Evolutionary conservation across 495 filamentous ascomycete genomes (phyloP).

Genomic region (Penicillium canescens): DNA sequence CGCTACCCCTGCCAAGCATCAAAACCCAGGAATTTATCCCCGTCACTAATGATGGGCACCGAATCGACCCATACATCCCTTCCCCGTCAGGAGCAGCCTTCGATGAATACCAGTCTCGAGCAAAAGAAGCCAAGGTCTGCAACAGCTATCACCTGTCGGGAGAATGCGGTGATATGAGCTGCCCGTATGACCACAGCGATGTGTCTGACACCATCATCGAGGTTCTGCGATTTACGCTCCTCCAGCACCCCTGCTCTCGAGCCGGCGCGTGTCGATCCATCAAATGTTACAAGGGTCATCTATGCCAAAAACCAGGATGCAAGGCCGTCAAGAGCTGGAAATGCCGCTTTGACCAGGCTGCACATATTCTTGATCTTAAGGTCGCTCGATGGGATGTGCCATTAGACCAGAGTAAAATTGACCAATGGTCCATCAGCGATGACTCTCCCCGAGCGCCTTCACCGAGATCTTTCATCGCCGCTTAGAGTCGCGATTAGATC

Average conservation of each 20-base stretch:
- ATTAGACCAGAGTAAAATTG: conserved; percentile 18
- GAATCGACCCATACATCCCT: conserved; percentile 40
- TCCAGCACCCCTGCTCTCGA: conserved; percentile 36
- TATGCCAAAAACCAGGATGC: conserved; percentile 45
- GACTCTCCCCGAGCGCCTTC: conserved; percentile 19
- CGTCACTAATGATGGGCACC: conserved; percentile 46
- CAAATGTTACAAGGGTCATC: conserved; percentile 46
- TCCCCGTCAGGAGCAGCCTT: conserved; percentile 27
- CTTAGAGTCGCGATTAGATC: not conserved
- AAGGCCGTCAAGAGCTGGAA: conserved; percentile 34
- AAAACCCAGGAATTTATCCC: conserved; percentile 36
- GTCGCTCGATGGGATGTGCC: conserved; percentile 31
- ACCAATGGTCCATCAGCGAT: conserved; percentile 22
- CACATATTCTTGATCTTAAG: conserved; percentile 33
- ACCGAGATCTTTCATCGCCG: conserved; percentile 3
- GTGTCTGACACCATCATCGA: conserved; percentile 30
- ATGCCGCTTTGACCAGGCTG: conserved; percentile 34
- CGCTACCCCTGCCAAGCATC: conserved; percentile 22
- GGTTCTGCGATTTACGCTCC: conserved; percentile 39
- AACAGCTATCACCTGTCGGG: conserved; percentile 45
- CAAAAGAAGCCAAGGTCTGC: conserved; percentile 40
- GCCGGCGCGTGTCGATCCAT: conserved; percentile 37
- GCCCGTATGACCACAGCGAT: conserved; percentile 40
- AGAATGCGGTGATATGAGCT: conserved; percentile 35
- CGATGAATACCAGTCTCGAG: conserved; percentile 32